Conservation (phyloP, 2,329 filamentous ascomycete genomes). For the Rosellinia necatrix region DNA sequence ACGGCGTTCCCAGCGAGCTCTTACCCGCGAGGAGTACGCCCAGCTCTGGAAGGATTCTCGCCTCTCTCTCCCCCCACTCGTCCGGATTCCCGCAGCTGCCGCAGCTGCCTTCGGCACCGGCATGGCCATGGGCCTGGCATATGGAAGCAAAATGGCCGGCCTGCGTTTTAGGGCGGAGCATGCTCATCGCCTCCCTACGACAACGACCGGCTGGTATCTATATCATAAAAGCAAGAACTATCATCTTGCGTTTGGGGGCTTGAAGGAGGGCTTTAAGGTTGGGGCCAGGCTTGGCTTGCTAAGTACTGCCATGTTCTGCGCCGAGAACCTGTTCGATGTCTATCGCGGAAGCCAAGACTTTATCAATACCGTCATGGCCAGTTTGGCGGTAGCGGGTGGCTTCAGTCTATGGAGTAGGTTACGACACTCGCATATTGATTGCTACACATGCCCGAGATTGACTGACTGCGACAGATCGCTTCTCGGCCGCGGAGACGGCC, state of each 20-base stretch:
- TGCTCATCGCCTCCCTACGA: conserved; percentile 85
- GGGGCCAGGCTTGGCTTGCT: conserved; percentile 72
- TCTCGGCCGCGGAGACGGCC: conserved; percentile 76
- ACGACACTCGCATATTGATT: background rate
- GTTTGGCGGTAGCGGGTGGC: conserved; percentile 79
- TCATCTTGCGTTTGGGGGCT: conserved; percentile 74
- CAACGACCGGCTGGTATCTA: conserved; percentile 90
- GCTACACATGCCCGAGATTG: conserved; percentile 8
- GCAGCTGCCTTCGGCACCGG: conserved; percentile 69
- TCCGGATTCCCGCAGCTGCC: conserved; percentile 69
- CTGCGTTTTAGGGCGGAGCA: conserved; percentile 94
- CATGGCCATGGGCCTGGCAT: conserved; percentile 69
- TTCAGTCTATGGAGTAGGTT: conserved; percentile 85
- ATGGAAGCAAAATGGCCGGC: conserved; percentile 74
- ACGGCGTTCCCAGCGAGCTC: conserved; percentile 24
- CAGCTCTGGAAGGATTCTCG: conserved; percentile 49
- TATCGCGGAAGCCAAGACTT: conserved; percentile 74
- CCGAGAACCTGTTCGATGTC: conserved; percentile 85
- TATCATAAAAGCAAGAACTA: conserved; percentile 99
- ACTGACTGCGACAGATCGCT: conserved; percentile 62
- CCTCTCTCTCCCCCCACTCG: conserved; percentile 65
- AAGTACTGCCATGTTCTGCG: conserved; percentile 74
- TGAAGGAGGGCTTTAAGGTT: conserved; percentile 79
- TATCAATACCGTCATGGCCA: conserved; percentile 79
- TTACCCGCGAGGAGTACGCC: conserved; percentile 40